Evolutionary conservation across 345 rosid genomes (phyloP).

Genomic region (Nephelium lappaceum): DNA sequence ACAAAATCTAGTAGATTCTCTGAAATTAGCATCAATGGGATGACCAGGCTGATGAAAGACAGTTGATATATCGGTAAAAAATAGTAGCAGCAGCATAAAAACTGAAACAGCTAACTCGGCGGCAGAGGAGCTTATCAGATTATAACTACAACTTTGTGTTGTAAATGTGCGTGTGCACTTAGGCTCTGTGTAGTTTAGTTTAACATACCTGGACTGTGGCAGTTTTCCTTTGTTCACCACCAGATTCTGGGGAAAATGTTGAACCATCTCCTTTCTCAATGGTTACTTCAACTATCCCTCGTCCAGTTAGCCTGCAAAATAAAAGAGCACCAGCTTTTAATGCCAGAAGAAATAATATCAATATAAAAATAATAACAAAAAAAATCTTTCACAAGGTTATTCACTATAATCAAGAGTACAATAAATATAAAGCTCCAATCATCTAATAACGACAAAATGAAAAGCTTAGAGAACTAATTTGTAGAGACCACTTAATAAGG

Average conservation of each 20-base stretch:
- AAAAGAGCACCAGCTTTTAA: slow-evolving; percentile 11
- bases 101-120: not conserved
- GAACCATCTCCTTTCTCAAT: slow-evolving; percentile 85
- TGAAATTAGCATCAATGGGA: not conserved
- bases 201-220: slow-evolving; percentile 70
- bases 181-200: not conserved
- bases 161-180: not conserved
- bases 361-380: no score
- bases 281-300: slow-evolving; percentile 80
- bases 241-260: slow-evolving; percentile 74
- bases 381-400: not conserved
- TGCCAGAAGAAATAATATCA: no score
- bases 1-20: not conserved
- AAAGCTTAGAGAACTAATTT: not conserved
- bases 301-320: slow-evolving; percentile 71
- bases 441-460: not conserved
- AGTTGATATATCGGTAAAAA: no score
- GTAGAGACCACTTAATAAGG: not conserved
- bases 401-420: not conserved
- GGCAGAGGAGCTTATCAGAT: not conserved
- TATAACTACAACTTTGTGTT: not conserved
- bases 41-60: not conserved
- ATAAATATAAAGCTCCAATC: not conserved
- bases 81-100: no score
- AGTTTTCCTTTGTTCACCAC: slow-evolving; percentile 72